These are phyloP conservation scores for Xylaria sp. DNA, from an alignment of 2,329 filamentous ascomycete species.

Conservation along the genomic window DNA sequence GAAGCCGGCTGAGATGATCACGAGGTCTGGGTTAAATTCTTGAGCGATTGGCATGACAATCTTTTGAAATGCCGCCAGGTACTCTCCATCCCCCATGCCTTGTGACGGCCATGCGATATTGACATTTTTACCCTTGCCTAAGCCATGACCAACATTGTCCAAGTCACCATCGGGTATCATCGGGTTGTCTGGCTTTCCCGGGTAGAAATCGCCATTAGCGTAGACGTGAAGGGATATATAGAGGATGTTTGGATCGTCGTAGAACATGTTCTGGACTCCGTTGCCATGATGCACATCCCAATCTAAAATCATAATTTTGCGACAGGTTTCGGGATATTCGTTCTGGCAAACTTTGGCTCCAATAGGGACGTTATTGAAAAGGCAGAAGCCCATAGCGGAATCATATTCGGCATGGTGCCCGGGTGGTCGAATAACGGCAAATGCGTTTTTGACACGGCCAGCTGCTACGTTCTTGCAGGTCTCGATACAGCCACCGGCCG, in stretches of 20 bases:
- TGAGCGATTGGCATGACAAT: conserved; percentile 95
- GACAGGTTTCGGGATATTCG: conserved; percentile 80
- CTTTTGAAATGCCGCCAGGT: conserved; percentile 94
- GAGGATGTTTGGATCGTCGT: conserved; percentile 90
- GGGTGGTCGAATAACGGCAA: conserved; percentile 93
- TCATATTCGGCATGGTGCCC: conserved; percentile 94
- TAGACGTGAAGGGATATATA: conserved; percentile 97
- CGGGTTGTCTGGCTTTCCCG: conserved; percentile 68
- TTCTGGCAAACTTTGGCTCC: conserved; percentile 88
- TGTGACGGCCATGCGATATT: conserved; percentile 75
- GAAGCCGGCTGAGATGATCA: conserved; percentile 95
- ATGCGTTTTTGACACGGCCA: conserved; percentile 88
- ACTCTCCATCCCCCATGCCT: conserved; percentile 95
- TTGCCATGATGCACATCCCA: conserved; percentile 90
- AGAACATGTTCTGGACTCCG: conserved; percentile 95
- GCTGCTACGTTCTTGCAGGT: conserved; percentile 90
- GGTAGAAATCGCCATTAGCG: conserved; percentile 85
- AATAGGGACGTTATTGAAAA: conserved; percentile 98
- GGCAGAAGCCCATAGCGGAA: conserved; percentile 90
- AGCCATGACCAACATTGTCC: conserved; percentile 66
- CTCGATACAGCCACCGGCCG: conserved; percentile 93
- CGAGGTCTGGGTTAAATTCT: conserved; percentile 93
- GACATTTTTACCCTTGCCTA: conserved; percentile 69
- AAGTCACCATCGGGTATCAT: conserved; percentile 69
- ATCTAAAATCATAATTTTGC: conserved; percentile 92